Conservation (phyloP, 202 grass and related monocot genomes). For the Hordeum pubiflorum region DNA sequence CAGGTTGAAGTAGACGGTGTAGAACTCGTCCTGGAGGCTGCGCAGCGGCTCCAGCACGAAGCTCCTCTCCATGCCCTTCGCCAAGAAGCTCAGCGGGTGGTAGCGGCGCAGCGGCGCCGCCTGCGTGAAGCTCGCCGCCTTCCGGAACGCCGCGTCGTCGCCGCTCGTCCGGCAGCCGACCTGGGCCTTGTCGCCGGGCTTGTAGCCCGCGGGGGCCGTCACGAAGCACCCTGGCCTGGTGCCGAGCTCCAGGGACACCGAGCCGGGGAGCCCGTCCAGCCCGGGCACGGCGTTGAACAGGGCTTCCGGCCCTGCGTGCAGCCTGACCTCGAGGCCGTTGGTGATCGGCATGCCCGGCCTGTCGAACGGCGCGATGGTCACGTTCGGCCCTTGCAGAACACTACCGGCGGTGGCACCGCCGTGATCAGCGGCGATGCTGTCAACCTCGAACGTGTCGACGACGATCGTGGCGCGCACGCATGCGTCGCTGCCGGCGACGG, state of each 20-base stretch:
- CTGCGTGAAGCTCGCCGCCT: slow-evolving; percentile 36
- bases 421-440: too few relatives aligned
- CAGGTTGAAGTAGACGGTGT: slow-evolving; percentile 62
- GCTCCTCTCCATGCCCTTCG: slow-evolving; percentile 36
- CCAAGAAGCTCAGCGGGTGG: slow-evolving; percentile 45
- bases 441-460: neutral
- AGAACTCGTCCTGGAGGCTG: slow-evolving; percentile 56
- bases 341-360: slow-evolving; percentile 43
- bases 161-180: neutral
- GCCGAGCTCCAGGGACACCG: slow-evolving; percentile 45
- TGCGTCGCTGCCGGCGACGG: slow-evolving; percentile 26
- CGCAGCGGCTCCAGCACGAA: slow-evolving; percentile 54
- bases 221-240: slow-evolving; percentile 46
- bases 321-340: slow-evolving; percentile 10
- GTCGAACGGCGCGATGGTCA: slow-evolving; percentile 53
- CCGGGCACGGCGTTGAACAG: slow-evolving; percentile 35
- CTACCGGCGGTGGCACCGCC: too few relatives aligned
- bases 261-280: slow-evolving; percentile 35
- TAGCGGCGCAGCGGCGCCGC: slow-evolving; percentile 32
- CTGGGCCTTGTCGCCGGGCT: neutral
- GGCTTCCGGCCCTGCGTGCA: neutral
- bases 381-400: neutral
- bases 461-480: slow-evolving; percentile 49
- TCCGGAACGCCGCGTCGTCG: slow-evolving; percentile 14
- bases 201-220: neutral